Percentiles rank a stretch among this genome's conserved stretches.
Conservation (phyloP, 2,329 filamentous ascomycete genomes). For the Calonectria pauciramosa region DNA sequence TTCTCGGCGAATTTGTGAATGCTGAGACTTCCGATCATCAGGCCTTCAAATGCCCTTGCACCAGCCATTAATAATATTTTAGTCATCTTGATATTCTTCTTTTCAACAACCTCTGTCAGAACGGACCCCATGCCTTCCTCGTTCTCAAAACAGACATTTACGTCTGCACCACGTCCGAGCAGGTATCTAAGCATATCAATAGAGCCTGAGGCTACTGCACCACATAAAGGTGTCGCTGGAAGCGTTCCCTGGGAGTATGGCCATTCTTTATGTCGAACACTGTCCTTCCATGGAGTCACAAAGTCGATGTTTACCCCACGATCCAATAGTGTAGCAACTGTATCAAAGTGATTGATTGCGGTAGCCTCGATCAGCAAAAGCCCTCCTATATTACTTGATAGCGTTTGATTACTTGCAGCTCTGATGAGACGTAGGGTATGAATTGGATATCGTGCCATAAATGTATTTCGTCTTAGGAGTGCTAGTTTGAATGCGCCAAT, state of each 20-base stretch:
- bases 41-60: not conserved
- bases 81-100: not conserved
- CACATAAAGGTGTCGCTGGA: not conserved
- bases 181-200: not conserved
- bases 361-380: not conserved
- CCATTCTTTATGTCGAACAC: not conserved
- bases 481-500: no score
- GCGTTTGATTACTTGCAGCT: not conserved
- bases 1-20: not conserved
- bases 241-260: no score
- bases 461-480: no score
- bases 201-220: not conserved
- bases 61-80: not conserved
- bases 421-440: not conserved
- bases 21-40: fast-evolving
- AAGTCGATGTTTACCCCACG: not conserved
- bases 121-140: not conserved
- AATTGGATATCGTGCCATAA: no score
- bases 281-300: not conserved
- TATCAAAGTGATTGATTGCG: not conserved
- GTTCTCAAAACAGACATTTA: not conserved
- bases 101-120: not conserved
- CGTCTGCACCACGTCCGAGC: not conserved
- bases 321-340: not conserved
- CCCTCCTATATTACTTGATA: not conserved